Evolutionary conservation across 768 basidiomycete species (phyloP).

Genomic region (Lactarius evosmus): DNA sequence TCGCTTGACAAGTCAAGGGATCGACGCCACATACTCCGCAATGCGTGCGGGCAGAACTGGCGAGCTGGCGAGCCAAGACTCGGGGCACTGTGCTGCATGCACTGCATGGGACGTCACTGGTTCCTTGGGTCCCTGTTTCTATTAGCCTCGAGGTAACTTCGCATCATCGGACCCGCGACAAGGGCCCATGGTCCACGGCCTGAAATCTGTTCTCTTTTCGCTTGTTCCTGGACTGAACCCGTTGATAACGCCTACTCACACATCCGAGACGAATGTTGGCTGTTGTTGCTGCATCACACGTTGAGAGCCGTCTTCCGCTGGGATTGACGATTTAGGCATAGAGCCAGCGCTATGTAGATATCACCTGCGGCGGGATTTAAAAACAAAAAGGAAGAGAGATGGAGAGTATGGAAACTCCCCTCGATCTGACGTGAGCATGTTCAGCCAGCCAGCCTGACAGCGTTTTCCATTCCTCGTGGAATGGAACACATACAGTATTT

Average conservation of each 20-base stretch:
- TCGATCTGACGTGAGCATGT: background rate
- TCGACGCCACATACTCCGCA: background rate
- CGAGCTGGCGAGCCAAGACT: background rate
- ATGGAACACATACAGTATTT: background rate
- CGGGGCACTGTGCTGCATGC: background rate
- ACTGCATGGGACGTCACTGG: background rate
- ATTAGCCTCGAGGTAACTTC: background rate
- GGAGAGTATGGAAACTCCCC: background rate
- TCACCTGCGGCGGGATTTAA: background rate
- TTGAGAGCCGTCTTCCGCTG: background rate
- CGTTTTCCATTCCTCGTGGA: background rate
- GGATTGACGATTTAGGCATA: background rate
- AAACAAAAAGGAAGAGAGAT: background rate
- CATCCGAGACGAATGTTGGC: slow-evolving; percentile 11
- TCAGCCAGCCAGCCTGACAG: background rate
- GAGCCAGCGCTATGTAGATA: background rate
- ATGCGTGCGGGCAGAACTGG: background rate
- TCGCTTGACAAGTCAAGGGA: background rate
- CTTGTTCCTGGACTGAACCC: background rate
- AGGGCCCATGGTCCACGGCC: slow-evolving; percentile 5
- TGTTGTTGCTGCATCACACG: background rate
- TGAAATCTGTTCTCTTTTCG: background rate
- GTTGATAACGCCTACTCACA: slow-evolving; percentile 10
- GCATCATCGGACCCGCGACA: background rate
- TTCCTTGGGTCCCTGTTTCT: background rate